Evolutionary conservation across 768 basidiomycete species (phyloP).

Genomic region (Lactifluus hygrophoroides): DNA sequence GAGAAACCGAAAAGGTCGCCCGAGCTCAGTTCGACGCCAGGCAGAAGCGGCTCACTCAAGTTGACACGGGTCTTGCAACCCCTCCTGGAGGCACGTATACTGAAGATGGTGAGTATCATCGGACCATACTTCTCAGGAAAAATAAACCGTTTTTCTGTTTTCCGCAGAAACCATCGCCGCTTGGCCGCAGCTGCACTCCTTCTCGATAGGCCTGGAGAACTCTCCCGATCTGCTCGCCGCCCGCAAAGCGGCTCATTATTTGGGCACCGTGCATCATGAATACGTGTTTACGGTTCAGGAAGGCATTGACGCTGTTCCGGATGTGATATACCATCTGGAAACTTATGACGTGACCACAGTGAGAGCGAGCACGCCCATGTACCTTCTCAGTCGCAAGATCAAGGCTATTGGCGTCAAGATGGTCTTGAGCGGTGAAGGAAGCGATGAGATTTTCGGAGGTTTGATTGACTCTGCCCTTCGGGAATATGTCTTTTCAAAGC

Average conservation of each 20-base stretch:
- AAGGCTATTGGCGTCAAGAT: conserved; percentile 99
- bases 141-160: not conserved
- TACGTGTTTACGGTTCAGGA: conserved; percentile 98
- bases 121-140: not conserved
- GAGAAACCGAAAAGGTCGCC: conserved; percentile 90
- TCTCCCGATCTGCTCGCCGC: conserved; percentile 95
- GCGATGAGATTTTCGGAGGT: conserved; percentile 97
- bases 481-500: conserved; percentile 7
- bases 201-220: conserved; percentile 90
- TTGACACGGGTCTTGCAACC: conserved; percentile 47
- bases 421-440: conserved; percentile 96
- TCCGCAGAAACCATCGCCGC: conserved; percentile 54
- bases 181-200: conserved; percentile 97
- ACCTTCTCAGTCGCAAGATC: conserved; percentile 94
- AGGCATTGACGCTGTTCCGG: conserved; percentile 92
- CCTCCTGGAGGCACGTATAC: conserved; percentile 33
- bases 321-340: conserved; percentile 97
- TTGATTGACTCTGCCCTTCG: conserved; percentile 26
- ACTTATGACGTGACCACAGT: conserved; percentile 99
- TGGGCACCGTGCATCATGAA: conserved; percentile 95
- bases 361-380: conserved; percentile 97
- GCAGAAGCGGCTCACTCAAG: conserved; percentile 47
- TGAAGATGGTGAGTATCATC: conserved; percentile 52
- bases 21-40: conserved; percentile 68
- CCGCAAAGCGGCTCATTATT: conserved; percentile 82